Percentiles rank a stretch among this genome's conserved stretches.
phyloP scores from a whole-genome alignment of 805 yeast genomes.

The Yamadazyma nakazawae region DNA sequence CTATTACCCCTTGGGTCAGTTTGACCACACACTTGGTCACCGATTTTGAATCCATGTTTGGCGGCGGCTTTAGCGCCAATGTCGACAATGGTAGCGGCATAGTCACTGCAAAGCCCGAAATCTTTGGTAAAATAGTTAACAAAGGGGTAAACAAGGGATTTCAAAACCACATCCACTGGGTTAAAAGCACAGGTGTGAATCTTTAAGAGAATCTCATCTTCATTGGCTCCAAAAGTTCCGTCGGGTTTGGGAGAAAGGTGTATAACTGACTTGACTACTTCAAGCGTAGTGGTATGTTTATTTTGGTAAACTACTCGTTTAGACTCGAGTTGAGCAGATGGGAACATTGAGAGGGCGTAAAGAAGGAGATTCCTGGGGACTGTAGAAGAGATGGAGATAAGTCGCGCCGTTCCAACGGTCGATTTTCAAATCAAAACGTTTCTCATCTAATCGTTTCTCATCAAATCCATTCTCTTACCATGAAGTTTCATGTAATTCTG shows the following conservation, averaged over 20 bases:
- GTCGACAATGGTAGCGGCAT: slow-evolving; percentile 29
- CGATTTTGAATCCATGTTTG: slow-evolving; percentile 19
- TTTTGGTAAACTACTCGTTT: slow-evolving; percentile 8
- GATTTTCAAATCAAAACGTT: too few species aligned
- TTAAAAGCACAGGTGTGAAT: slow-evolving; percentile 31
- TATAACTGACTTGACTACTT: background rate
- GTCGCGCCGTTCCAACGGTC: too few species aligned
- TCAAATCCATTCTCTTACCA: too few species aligned
- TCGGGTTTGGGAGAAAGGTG: background rate
- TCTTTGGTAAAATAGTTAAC: slow-evolving; percentile 8
- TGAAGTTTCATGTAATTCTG: too few species aligned
- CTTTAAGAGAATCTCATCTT: slow-evolving; percentile 26
- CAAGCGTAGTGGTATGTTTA: slow-evolving; percentile 3
- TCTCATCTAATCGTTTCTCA: too few species aligned
- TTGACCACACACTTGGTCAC: slow-evolving; percentile 30
- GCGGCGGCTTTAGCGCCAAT: slow-evolving; percentile 25
- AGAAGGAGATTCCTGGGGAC: too few species aligned
- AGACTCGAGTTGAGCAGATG: background rate
- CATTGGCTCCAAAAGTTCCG: slow-evolving; percentile 2
- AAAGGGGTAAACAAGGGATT: slow-evolving; percentile 15
- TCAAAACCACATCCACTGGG: slow-evolving; percentile 29
- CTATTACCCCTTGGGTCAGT: slow-evolving; percentile 26
- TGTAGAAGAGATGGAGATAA: too few species aligned
- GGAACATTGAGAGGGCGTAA: too few species aligned
- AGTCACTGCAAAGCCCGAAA: slow-evolving; percentile 31